These are phyloP conservation scores for Penicillium sumatraense DNA, from an alignment of 2,329 filamentous ascomycete genomes.

Conservation along the genomic window DNA sequence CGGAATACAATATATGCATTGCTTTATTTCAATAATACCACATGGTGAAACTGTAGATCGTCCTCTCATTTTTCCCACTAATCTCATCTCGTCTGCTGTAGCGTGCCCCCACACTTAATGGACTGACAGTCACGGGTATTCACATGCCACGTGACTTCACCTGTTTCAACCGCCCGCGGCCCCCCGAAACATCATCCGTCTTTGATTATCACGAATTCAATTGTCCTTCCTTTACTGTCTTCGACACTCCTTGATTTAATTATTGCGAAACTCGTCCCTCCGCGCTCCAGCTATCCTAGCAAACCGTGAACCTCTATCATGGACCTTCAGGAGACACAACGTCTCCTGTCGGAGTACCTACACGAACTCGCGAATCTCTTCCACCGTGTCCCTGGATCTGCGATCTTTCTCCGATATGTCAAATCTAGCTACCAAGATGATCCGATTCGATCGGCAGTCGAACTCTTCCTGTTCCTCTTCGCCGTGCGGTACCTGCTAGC, in stretches of 20 bases:
- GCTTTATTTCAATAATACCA: constrained; percentile 15
- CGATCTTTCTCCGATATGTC: constrained; percentile 93
- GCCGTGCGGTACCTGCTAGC: constrained; percentile 91
- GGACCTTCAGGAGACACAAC: constrained; percentile 62
- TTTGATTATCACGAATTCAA: constrained; percentile 1
- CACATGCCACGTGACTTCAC: constrained; percentile 6
- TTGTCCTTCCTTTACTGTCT: background rate
- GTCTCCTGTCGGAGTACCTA: constrained; percentile 58
- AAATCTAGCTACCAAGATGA: constrained; percentile 98
- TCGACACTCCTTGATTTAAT: too few species aligned
- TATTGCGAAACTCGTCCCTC: too few species aligned
- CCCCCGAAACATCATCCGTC: background rate
- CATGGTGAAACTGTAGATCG: background rate
- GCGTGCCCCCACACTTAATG: too few species aligned
- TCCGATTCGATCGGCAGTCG: constrained; percentile 88
- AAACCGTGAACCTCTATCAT: constrained; percentile 41
- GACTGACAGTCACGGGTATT: background rate
- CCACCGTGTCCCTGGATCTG: constrained; percentile 89
- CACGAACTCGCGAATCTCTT: constrained; percentile 68
- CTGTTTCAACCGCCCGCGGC: constrained; percentile 5
- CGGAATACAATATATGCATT: constrained; percentile 33
- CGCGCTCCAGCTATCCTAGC: too few species aligned
- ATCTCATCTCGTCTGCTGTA: background rate
- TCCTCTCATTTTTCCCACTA: background rate
- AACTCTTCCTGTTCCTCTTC: constrained; percentile 92